phyloP scores from a whole-genome alignment of 805 yeast species.

The Tetrapisispora nanseiensis region DNA sequence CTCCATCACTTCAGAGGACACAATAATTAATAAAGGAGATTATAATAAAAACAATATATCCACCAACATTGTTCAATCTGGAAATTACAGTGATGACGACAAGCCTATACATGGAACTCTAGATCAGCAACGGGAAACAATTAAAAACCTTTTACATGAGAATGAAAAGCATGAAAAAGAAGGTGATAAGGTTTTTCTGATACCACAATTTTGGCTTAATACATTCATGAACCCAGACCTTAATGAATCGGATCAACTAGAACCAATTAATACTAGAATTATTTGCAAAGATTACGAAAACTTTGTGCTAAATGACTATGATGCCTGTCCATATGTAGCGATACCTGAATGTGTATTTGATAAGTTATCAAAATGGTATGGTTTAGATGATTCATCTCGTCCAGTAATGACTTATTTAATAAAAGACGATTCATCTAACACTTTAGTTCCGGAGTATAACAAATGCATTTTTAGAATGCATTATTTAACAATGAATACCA shows the following conservation, averaged over 20 bases:
- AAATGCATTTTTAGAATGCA: conserved; percentile 32
- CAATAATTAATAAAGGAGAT: background rate
- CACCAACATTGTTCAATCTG: background rate
- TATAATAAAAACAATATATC: background rate
- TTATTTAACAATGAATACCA: conserved; percentile 16
- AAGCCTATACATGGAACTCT: no score
- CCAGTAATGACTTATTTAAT: conserved; percentile 33
- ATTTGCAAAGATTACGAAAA: conserved; percentile 39
- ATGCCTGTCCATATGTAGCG: conserved; percentile 23
- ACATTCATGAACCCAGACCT: conserved; percentile 30
- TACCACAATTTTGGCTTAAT: conserved; percentile 39
- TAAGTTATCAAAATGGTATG: conserved; percentile 45
- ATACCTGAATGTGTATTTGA: conserved; percentile 39
- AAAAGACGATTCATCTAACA: conserved; percentile 16
- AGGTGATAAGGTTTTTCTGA: conserved; percentile 41
- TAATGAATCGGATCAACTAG: conserved; percentile 28
- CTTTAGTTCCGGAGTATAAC: conserved; percentile 29
- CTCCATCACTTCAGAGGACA: background rate
- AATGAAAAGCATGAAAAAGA: conserved; percentile 24
- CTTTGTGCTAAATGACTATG: conserved; percentile 29
- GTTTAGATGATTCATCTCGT: conserved; percentile 32
- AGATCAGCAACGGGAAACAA: conserved; percentile 13
- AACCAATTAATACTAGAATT: conserved; percentile 38
- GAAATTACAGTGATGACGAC: background rate
- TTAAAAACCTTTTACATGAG: conserved; percentile 10